A percentile compares a stretch with the other conserved stretches of the same genome.
These are phyloP conservation scores for Xylaria sp. DNA, from an alignment of 2,329 filamentous ascomycete species.

Conservation along the genomic window DNA sequence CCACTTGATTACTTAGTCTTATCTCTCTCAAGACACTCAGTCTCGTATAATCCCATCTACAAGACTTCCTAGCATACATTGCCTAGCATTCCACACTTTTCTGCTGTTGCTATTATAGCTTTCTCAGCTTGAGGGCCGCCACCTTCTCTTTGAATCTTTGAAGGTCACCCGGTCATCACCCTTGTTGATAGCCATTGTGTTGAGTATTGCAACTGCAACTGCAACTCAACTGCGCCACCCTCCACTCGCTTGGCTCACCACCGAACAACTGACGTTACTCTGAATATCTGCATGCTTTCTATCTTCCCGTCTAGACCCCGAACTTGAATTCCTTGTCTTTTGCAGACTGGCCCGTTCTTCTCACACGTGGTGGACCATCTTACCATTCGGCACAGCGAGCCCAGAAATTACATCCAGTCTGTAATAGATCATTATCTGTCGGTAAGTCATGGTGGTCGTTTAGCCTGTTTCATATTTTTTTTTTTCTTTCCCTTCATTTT, in stretches of 20 bases:
- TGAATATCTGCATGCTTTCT: constrained; percentile 21
- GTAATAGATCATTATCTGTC: constrained; percentile 30
- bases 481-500: constrained; percentile 1
- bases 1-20: constrained; percentile 14
- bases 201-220: neutral
- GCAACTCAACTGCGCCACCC: neutral
- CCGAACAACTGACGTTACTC: constrained; percentile 9
- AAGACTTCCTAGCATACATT: neutral
- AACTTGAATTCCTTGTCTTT: constrained; percentile 20
- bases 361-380: constrained; percentile 20
- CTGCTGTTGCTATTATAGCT: neutral
- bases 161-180: neutral
- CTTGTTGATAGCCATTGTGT: constrained; percentile 7
- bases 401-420: constrained; percentile 26
- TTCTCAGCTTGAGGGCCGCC: neutral
- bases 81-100: constrained; percentile 3
- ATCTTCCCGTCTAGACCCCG: constrained; percentile 14
- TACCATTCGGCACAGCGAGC: constrained; percentile 18
- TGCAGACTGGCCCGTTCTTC: constrained; percentile 26
- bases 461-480: constrained; percentile 29
- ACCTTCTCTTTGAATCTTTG: constrained; percentile 8
- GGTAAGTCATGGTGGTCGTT: constrained; percentile 36
- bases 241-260: neutral
- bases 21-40: constrained; percentile 22
- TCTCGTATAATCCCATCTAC: neutral